Evolutionary conservation across 805 yeast genomes (phyloP), one percentile per base, ranked within the genome.

Genomic region (Candida awuae): DNA sequence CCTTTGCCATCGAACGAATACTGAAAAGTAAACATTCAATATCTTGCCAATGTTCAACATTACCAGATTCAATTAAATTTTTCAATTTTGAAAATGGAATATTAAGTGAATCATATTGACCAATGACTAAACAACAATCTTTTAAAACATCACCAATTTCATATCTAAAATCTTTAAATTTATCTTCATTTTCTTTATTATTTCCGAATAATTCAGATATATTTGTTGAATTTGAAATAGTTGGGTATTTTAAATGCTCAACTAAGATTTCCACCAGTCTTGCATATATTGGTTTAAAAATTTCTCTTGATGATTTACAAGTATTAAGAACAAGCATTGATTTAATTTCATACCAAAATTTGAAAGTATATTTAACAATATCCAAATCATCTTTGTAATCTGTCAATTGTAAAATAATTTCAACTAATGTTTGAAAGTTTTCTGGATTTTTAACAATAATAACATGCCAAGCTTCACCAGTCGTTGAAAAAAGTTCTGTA

Each of bases 131-230:
- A 50, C 97, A 84, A 65, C 97, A 87, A 56, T 87, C 95, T 55
- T 94, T 94, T 45, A 92, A 65, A n/a, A 90, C 95, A 58, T 92
- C 97, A 28, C 97, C 97, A 84, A 92, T 84, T 41, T 86, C 95
- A 61, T 92, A 92, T 53, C 99, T 72, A 62, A 90, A 92, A 43
- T 86, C 94, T 53, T 84, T 79, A 58, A 92, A 92, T 59, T 86
- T 84, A 55, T 94, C 98, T 55, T 87, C 95, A 39, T 75, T 82
- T 55, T 86, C 96, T 48, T 67, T 70, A 52, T 84, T 86, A 32
- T 71, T 70, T 19, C 70, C 69, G 51, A 90, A 90, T 15, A 77
- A 55, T 36, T 67, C 70, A 10, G 51, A 54, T n/a, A 60, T 56
- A 27, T 58, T 58, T 6, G 61, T 62, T 12, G 65, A 67, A 32